Conservation (phyloP, 495 filamentous ascomycete species). For the Aspergillus biplanus region DNA sequence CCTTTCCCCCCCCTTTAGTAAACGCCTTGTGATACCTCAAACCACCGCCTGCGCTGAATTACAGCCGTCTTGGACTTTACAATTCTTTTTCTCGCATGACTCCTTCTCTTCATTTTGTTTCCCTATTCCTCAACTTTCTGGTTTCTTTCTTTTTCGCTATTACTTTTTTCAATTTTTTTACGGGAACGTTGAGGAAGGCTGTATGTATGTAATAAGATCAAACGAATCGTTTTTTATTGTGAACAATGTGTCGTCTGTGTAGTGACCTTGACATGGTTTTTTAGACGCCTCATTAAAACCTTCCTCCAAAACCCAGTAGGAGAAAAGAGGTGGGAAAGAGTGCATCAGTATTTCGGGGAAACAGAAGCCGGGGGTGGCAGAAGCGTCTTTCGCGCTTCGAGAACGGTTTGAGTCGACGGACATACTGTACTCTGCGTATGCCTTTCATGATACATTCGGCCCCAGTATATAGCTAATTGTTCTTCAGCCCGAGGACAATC, state of each 20-base stretch:
- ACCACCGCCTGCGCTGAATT: slow-evolving; percentile 5
- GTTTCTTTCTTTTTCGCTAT: slow-evolving; percentile 12
- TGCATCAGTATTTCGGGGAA: neutral
- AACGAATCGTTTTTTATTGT: slow-evolving; percentile 4
- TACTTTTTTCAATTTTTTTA: slow-evolving; percentile 10
- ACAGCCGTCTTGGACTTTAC: slow-evolving; percentile 7
- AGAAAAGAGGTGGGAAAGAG: neutral
- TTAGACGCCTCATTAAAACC: neutral
- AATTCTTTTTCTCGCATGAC: slow-evolving; percentile 7
- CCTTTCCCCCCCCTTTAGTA: slow-evolving; percentile 22
- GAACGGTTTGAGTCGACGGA: too few relatives aligned
- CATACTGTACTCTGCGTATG: too few relatives aligned
- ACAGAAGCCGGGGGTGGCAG: neutral
- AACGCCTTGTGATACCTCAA: slow-evolving; percentile 23
- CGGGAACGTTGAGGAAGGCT: slow-evolving; percentile 18
- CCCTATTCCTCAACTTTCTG: slow-evolving; percentile 13
- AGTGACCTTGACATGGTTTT: neutral
- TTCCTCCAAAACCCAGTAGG: neutral
- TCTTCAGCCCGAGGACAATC: neutral
- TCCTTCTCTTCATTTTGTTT: slow-evolving; percentile 17
- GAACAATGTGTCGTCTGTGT: neutral
- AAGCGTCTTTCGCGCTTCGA: too few relatives aligned
- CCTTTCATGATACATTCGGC: neutral
- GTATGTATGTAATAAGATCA: slow-evolving; percentile 30
- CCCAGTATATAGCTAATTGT: neutral